phyloP scores from a whole-genome alignment of 345 rosid species.

The Lepidium didymum region DNA sequence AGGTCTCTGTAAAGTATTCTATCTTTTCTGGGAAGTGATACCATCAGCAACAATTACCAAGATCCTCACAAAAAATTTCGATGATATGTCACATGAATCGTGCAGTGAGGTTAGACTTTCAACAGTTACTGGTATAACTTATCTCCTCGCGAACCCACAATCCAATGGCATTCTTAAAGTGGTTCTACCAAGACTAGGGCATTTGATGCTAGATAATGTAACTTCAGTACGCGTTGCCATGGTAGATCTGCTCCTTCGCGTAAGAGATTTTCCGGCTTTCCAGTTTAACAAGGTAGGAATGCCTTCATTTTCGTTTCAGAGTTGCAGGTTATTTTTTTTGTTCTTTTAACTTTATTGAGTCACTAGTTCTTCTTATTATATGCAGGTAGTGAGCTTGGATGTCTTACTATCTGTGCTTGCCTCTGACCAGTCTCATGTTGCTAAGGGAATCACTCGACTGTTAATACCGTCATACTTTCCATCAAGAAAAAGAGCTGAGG shows the following conservation, averaged over 20 bases:
- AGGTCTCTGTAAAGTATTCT: slow-evolving; percentile 82
- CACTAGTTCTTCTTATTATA: slow-evolving; percentile 10
- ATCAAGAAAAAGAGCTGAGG: slow-evolving; percentile 49
- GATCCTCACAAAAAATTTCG: slow-evolving; percentile 47
- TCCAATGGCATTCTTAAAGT: slow-evolving; percentile 91
- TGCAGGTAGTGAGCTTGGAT: slow-evolving; percentile 72
- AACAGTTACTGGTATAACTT: slow-evolving; percentile 64
- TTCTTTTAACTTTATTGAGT: neutral
- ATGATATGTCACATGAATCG: slow-evolving; percentile 67
- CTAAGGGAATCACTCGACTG: slow-evolving; percentile 60
- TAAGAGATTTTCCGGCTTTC: slow-evolving; percentile 57
- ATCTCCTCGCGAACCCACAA: slow-evolving; percentile 85
- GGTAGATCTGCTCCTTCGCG: slow-evolving; percentile 68
- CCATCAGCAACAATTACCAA: slow-evolving; percentile 80
- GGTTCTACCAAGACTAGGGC: slow-evolving; percentile 70
- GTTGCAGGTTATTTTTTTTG: neutral
- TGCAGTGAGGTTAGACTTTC: slow-evolving; percentile 84
- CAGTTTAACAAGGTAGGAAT: slow-evolving; percentile 78
- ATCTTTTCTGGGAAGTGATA: slow-evolving; percentile 89
- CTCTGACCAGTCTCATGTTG: slow-evolving; percentile 66
- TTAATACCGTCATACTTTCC: slow-evolving; percentile 92
- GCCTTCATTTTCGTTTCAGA: neutral
- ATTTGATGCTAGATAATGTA: slow-evolving; percentile 54
- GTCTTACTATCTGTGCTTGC: slow-evolving; percentile 56
- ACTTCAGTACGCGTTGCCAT: slow-evolving; percentile 57